phyloP scores from a whole-genome alignment of 768 basidiomycete genomes.

The Serendipita sp. region DNA sequence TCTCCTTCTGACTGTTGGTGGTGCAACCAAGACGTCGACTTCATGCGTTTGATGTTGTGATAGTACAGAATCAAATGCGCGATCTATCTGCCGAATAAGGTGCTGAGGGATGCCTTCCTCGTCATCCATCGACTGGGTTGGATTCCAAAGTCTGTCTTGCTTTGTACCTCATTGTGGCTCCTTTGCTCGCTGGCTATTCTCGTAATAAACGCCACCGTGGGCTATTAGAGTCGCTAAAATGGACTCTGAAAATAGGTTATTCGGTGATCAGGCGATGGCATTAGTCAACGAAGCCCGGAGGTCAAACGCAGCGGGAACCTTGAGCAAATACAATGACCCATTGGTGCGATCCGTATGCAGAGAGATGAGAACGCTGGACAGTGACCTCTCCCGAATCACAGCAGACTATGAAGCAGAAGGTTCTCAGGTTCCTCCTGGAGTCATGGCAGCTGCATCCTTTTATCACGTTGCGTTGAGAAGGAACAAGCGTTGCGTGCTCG shows the following conservation, averaged over 20 bases:
- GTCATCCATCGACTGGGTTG: not conserved
- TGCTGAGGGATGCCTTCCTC: not conserved
- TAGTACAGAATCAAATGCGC: not conserved
- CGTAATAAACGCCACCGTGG: not conserved
- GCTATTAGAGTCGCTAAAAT: not conserved
- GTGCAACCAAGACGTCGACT: not conserved
- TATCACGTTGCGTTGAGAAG: constrained; percentile 79
- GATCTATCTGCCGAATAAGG: not conserved
- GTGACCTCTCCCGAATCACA: constrained; percentile 28
- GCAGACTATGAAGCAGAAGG: constrained; percentile 19
- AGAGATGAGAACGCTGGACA: constrained; percentile 82
- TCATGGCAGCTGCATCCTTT: constrained; percentile 50
- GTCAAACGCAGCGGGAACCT: constrained; percentile 65
- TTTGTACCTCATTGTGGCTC: too few relatives aligned
- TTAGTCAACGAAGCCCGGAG: constrained; percentile 77
- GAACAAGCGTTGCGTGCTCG: constrained; percentile 91
- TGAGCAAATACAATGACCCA: constrained; percentile 84
- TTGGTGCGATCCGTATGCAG: constrained; percentile 75
- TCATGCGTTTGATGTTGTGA: not conserved
- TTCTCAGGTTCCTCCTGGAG: constrained; percentile 31
- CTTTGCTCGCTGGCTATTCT: not conserved
- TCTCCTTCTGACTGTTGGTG: not conserved
- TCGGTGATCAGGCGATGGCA: constrained; percentile 67
- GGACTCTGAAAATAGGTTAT: constrained; percentile 19
- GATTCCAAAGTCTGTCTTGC: not conserved